Evolutionary conservation across 495 filamentous ascomycete species (phyloP), one percentile per base, ranked within the genome.

Genomic region (Penicillium verhagenii): DNA sequence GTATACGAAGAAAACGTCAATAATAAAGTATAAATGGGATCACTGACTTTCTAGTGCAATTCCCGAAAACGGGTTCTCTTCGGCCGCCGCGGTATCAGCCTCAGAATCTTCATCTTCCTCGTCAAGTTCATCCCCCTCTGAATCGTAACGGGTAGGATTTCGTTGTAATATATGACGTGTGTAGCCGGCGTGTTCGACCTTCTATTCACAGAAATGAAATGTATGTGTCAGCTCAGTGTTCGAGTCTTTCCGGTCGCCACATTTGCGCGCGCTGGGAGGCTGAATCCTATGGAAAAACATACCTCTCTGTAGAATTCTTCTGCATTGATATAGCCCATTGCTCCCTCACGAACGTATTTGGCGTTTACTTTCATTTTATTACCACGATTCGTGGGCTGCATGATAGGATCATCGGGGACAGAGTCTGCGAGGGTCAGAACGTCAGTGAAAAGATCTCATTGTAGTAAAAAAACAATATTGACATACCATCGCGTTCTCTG

Each of bases 331-430:
- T 82, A 81, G 26, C 88, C 84, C 55, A 94, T 71, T 42, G 85
- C 84, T 37, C 90, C 90, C 64, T 90, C 82, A 51, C 86, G 87
- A 39, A 95, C 84, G 71, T 88, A 90, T 67, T 83, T 81, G 38
- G 92, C 86, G 64, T 89, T 89, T 62, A 82, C 87, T 71, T 89
- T 89, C 53, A 97, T 81, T 68, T 96, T 99, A 68, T 96, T 89
- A 43, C 90, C 91, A 63, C 93, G 89, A 70, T 96, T 97, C 7
- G 89, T 92, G 48, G 83, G 83, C 65, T 85, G 82, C 38, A 84
- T 81, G 63, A 94, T 89, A 39, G 86, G 82, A 58, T 90, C 88
- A 69, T 97, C 94, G 19, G 90, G 90, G 63, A 93, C 92, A 40
- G 89, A 89, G 45, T 88, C 92, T 96, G 26, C n/a, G 10, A 31